Evolutionary conservation across 805 yeast species (phyloP).

Genomic region (Teunomyces barrocoloradensis): DNA sequence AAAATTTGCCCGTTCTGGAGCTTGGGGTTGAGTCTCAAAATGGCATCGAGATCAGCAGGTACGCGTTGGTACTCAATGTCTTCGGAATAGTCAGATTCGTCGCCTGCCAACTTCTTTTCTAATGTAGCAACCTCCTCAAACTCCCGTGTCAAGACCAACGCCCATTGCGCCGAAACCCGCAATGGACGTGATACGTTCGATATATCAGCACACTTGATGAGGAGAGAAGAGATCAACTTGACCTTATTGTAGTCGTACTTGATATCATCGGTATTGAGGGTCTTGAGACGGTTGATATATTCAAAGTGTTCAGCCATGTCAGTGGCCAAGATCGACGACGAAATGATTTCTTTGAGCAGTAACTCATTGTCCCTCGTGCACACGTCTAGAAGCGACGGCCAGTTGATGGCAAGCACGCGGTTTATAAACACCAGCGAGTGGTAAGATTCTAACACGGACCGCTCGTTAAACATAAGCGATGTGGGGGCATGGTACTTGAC

Average conservation of each 20-base stretch:
- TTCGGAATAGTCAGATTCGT: constrained; percentile 6
- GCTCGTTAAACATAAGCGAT: constrained; percentile 56
- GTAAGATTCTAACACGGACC: constrained; percentile 77
- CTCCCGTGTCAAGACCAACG: constrained; percentile 72
- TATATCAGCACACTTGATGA: constrained; percentile 93
- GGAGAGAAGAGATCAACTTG: constrained; percentile 57
- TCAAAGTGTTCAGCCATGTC: constrained; percentile 90
- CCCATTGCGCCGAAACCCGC: constrained; percentile 81
- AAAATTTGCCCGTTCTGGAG: constrained; percentile 75
- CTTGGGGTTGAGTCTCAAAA: constrained; percentile 45
- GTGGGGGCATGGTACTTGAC: constrained; percentile 59
- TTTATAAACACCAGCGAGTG: constrained; percentile 66
- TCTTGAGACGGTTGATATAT: constrained; percentile 55
- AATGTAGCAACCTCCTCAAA: constrained; percentile 64
- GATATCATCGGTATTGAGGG: constrained; percentile 16
- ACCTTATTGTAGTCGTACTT: constrained; percentile 19
- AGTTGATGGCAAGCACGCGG: constrained; percentile 29
- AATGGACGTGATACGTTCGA: constrained; percentile 87
- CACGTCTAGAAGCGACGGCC: constrained; percentile 47
- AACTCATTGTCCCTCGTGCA: constrained; percentile 11
- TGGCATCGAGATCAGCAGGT: constrained; percentile 40
- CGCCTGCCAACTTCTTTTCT: constrained; percentile 31
- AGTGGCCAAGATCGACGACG: constrained; percentile 50
- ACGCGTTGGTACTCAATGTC: constrained; percentile 30
- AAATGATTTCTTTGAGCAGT: constrained; percentile 28